Base-by-base conservation (phyloP, 441 rosid species). In the Aleurites moluccanus region DNA sequence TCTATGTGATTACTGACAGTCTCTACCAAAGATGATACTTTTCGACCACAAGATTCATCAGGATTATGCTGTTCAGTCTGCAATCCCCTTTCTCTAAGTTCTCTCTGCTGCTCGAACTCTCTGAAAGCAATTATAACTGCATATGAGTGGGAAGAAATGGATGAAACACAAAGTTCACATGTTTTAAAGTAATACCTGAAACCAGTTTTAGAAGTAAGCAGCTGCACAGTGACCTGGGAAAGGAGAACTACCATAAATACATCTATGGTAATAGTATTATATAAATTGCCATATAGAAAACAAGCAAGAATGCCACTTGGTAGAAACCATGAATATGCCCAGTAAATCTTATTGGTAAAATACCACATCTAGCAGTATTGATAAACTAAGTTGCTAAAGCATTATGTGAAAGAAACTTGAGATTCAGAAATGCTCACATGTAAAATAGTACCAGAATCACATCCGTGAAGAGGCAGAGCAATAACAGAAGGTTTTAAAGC, bases 51-150 rank as follows among this genome's bases (percentile, higher is more conserved):
- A 75, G 88, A 85, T 80, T 89, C 92, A 64, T 84, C 90, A 67
- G 87, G 91, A 80, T 81, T 87, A 74, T 77, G 83, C 49, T 88
- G 98, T 72, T 88, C 91, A 74, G 89, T 73, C 80, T 82, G 93
- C 61, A 93, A 79, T 74, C 97, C 98, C 83, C 86, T 87, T 77
- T 93, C 99, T 81, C 96, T 87, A 69, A 89, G 86, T 83, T 96
- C 99, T 85, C 99, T 89, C 82, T 93, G 99, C 86, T 90, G 98
- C 83, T 96, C 99, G 72, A 96, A 96, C 85, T 96, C 99, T 83
- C 98, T 93, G 83, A 78, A 83, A 83, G 60, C 55, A 82, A 77
- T 71, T 27, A 44, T 63, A 60, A 72, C 60, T 33, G 71, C 64
- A 60, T 47, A 75, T 76, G 67, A 77, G 68, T 56, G 44, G 50